A percentile compares a stretch with the other conserved stretches of the same genome.
Conservation (phyloP, 2,329 filamentous ascomycete species). For the Aureobasidium subglaciale region DNA sequence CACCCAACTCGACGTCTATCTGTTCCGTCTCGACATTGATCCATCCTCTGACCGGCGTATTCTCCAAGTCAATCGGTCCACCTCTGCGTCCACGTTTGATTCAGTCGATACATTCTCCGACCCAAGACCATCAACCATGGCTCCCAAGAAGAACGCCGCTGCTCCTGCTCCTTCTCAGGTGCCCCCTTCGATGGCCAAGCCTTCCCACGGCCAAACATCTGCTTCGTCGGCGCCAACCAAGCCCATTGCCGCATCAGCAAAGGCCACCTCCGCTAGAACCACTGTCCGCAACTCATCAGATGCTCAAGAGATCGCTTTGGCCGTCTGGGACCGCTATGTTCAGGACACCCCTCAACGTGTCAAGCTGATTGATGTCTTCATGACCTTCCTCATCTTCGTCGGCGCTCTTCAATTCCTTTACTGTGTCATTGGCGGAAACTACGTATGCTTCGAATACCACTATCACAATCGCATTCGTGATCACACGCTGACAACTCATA, state of each 20-base stretch:
- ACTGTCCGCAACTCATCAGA: slow-evolving; percentile 25
- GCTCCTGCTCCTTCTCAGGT: slow-evolving; percentile 22
- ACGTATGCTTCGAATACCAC: slow-evolving; percentile 56
- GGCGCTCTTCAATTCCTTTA: slow-evolving; percentile 91
- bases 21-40: background rate
- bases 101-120: background rate
- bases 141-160: slow-evolving; percentile 24
- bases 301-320: slow-evolving; percentile 54
- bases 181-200: slow-evolving; percentile 21
- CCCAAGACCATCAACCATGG: slow-evolving; percentile 20
- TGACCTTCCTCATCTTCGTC: slow-evolving; percentile 77
- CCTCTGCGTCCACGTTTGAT: no score
- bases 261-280: slow-evolving; percentile 19
- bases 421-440: slow-evolving; percentile 86
- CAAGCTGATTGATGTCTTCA: slow-evolving; percentile 85
- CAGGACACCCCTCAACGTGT: slow-evolving; percentile 79
- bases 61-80: background rate
- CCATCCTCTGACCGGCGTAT: background rate
- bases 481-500: slow-evolving; percentile 13
- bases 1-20: background rate
- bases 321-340: slow-evolving; percentile 72
- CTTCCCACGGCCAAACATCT: slow-evolving; percentile 19
- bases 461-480: background rate
- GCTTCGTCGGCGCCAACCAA: slow-evolving; percentile 22
- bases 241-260: slow-evolving; percentile 20